Evolutionary conservation across 1,284 basidiomycete species (phyloP).

Genomic region (Ceratobasidium sp.): DNA sequence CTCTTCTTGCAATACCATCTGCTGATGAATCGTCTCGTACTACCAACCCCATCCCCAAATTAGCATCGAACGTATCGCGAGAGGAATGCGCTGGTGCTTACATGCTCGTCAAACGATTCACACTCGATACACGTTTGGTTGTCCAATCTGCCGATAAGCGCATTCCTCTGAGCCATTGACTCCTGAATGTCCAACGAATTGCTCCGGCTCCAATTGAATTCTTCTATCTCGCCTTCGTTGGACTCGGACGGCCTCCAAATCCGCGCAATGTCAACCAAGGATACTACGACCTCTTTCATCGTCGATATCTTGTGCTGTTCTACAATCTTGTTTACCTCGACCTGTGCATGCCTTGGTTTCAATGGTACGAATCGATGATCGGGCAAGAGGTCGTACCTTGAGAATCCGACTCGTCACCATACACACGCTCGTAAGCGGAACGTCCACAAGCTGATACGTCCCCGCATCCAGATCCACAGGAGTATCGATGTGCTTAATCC

Average conservation of each 20-base stretch:
- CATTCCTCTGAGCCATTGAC: slow-evolving; percentile 72
- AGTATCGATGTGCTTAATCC: slow-evolving; percentile 66
- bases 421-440: slow-evolving; percentile 82
- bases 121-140: slow-evolving; percentile 70
- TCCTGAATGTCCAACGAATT: slow-evolving; percentile 95
- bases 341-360: slow-evolving; percentile 59
- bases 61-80: background rate
- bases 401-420: slow-evolving; percentile 78
- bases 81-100: slow-evolving; percentile 59
- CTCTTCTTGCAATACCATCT: slow-evolving; percentile 78
- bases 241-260: slow-evolving; percentile 64
- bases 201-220: slow-evolving; percentile 88
- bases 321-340: slow-evolving; percentile 78
- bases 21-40: slow-evolving; percentile 82
- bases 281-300: slow-evolving; percentile 68
- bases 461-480: slow-evolving; percentile 66
- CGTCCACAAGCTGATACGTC: slow-evolving; percentile 77
- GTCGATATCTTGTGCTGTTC: slow-evolving; percentile 73
- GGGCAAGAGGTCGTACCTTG: slow-evolving; percentile 69
- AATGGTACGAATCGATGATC: slow-evolving; percentile 46
- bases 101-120: slow-evolving; percentile 75
- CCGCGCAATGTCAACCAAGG: slow-evolving; percentile 65
- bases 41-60: slow-evolving; percentile 55
- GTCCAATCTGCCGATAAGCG: slow-evolving; percentile 62
- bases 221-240: slow-evolving; percentile 66